Conservation (phyloP, 208 protist genomes). For the Trypanosomatidae sp. region DNA sequence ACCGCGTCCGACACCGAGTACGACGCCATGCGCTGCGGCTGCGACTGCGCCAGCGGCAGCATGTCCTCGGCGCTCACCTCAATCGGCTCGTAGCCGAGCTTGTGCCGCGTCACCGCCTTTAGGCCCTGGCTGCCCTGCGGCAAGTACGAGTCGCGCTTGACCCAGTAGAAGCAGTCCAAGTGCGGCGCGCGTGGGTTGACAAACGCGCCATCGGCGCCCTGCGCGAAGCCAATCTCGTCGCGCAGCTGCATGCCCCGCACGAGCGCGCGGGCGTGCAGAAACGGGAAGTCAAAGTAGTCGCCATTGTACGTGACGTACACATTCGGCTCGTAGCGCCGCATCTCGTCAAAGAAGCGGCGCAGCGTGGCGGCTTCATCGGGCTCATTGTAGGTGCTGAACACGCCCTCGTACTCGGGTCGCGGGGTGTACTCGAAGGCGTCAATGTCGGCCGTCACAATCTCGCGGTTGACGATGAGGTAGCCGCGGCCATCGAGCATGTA, state of each 20-base stretch:
- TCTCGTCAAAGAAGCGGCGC: conserved; percentile 94
- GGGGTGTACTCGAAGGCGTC: conserved; percentile 99
- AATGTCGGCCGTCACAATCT: conserved; percentile 98
- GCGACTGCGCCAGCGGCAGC: conserved; percentile 89
- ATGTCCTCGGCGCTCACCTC: conserved; percentile 99
- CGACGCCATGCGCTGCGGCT: conserved; percentile 96
- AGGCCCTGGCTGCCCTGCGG: conserved; percentile 95
- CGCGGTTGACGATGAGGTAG: conserved; percentile 97
- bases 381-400: conserved; percentile 97
- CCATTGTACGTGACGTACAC: conserved; percentile 99
- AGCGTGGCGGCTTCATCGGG: conserved; percentile 89
- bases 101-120: conserved; percentile 98
- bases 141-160: conserved; percentile 99
- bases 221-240: conserved; percentile 79
- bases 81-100: conserved; percentile 98
- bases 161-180: conserved; percentile 99
- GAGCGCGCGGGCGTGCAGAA: conserved; percentile 92
- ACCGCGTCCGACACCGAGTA: conserved; percentile 99
- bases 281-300: conserved; percentile 99
- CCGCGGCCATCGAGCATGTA: conserved; percentile 99
- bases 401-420: conserved; percentile 95
- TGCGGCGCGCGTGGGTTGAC: conserved; percentile 88
- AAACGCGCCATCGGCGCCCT: conserved; percentile 88
- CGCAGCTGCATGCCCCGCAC: conserved; percentile 82
- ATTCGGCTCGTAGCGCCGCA: conserved; percentile 91